These are phyloP conservation scores for Pharnaceum exiguum DNA, from an alignment of 148 eudicot species.

Conservation along the genomic window DNA sequence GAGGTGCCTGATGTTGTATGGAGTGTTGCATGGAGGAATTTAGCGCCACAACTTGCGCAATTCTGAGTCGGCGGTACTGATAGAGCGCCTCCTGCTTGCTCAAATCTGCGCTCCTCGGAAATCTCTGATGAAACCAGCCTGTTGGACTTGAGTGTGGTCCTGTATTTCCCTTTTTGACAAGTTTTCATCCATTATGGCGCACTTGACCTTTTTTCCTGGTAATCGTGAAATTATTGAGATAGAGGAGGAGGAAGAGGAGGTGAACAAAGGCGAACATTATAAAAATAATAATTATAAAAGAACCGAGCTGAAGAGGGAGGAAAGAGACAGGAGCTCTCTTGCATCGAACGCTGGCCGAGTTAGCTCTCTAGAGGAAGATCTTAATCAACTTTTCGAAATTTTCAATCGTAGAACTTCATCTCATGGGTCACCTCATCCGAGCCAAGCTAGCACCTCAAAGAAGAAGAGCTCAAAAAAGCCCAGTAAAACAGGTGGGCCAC, in stretches of 20 bases:
- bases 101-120: conserved; percentile 2
- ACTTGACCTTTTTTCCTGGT: conserved; percentile 42
- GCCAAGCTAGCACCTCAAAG: conserved; percentile 33
- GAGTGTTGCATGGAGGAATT: conserved; percentile 11
- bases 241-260: conserved; percentile 62
- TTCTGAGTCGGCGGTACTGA: conserved; percentile 5
- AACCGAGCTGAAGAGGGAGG: conserved; percentile 29
- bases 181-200: conserved; percentile 28
- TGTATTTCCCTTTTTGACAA: conserved; percentile 2
- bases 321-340: conserved; percentile 40
- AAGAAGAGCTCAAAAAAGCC: conserved; percentile 64
- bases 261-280: conserved; percentile 26
- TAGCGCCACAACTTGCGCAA: conserved; percentile 1
- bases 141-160: conserved; percentile 9
- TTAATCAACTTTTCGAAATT: conserved; percentile 79
- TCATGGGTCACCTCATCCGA: conserved; percentile 32
- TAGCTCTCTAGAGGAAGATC: conserved; percentile 68
- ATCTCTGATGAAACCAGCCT: conserved; percentile 12
- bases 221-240: conserved; percentile 67
- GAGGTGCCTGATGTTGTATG: conserved; percentile 7
- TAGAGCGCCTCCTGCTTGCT: conserved; percentile 1
- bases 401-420: conserved; percentile 58
- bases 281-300: conserved; percentile 24
- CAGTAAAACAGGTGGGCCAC: conserved; percentile 34
- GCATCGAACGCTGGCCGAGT: conserved; percentile 38